Evolutionary conservation across 169 alveolate species (phyloP).

Genomic region (Plasmodium knowlesi): DNA sequence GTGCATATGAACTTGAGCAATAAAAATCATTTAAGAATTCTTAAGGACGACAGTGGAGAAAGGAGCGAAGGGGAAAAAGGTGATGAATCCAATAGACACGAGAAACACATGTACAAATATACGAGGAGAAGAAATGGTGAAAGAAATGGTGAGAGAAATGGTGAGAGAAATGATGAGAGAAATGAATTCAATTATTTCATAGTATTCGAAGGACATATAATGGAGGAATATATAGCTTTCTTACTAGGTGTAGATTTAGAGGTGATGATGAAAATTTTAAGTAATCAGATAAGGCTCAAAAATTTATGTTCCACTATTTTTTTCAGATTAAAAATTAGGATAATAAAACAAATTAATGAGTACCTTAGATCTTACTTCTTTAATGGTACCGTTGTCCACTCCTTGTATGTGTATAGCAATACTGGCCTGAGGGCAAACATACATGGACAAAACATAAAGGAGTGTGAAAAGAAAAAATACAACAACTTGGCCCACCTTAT

Average conservation of each 20-base stretch:
- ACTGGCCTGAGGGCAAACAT: slow-evolving; percentile 22
- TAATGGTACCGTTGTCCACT: not conserved
- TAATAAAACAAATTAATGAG: slow-evolving; percentile 33
- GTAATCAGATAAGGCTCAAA: slow-evolving; percentile 20
- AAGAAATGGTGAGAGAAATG: not conserved
- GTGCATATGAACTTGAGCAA: not conserved
- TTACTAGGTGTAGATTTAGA: slow-evolving; percentile 45
- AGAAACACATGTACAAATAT: not conserved
- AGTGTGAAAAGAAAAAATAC: not conserved
- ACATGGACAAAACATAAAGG: not conserved
- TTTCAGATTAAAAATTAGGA: slow-evolving; percentile 57
- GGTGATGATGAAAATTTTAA: slow-evolving; percentile 16
- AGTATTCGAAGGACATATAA: slow-evolving; percentile 68
- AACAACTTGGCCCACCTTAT: slow-evolving; percentile 20
- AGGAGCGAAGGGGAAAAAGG: not conserved
- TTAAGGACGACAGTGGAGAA: not conserved
- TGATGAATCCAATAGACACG: not conserved
- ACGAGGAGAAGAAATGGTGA: not conserved
- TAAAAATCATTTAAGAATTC: not conserved
- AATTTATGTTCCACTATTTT: slow-evolving; percentile 51
- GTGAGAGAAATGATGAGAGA: not conserved
- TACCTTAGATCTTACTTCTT: not conserved
- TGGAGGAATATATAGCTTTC: slow-evolving; percentile 69
- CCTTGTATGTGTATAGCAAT: slow-evolving; percentile 38
- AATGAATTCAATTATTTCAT: slow-evolving; percentile 14